Evolutionary conservation across 2,329 filamentous ascomycete genomes (phyloP), one percentile per base, ranked within the genome.

Genomic region (Diaporthe velutina): DNA sequence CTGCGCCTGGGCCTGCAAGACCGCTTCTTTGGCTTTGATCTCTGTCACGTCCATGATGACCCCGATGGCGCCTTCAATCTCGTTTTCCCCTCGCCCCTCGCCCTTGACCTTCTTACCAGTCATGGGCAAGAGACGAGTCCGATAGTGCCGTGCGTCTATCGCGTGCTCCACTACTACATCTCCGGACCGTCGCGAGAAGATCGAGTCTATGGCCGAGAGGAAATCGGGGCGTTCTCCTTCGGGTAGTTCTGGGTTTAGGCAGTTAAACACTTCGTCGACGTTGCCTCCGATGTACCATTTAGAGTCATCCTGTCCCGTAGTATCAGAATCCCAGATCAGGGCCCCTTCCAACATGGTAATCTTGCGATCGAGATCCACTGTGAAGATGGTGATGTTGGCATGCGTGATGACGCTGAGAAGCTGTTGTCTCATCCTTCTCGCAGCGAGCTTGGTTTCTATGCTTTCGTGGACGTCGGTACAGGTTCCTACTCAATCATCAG

Each of bases 1-100:
- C 77, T 89, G 89, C 57, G 91, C 91, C 78, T 93, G 90, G 74
- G 88, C 86, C 74, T 90, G 87, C 19, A 95, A 82, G 52, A 92
- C 90, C 55, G 88, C 85, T 77, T 93, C 93, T 71, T 91, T 88
- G 73, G 89, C 86, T 77, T 92, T 92, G 38, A 95, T 82, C 78
- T 95, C 93, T 0, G 94, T 95, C 8, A 95, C 90, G 79, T 96
- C 93, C 89, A 95, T 93, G 60, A 93, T 92, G n/a, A 95, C 90
- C 2, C 93, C 93, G 73, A 95, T 94, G 3, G 94, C 93, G 1
- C 93, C 93, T 76, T 94, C 91, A n/a, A 95, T 87, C 67, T 85
- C 88, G 4, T 85, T 82, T 19, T 89, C 86, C 19, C 83, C 84
- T 77, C 86, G 86, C 19, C 87, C 85, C 19, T 90, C 90, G 40